Evolutionary conservation across 768 basidiomycete species (phyloP), one percentile per base, ranked within the genome.

Genomic region (Pleurotus ostreatus): DNA sequence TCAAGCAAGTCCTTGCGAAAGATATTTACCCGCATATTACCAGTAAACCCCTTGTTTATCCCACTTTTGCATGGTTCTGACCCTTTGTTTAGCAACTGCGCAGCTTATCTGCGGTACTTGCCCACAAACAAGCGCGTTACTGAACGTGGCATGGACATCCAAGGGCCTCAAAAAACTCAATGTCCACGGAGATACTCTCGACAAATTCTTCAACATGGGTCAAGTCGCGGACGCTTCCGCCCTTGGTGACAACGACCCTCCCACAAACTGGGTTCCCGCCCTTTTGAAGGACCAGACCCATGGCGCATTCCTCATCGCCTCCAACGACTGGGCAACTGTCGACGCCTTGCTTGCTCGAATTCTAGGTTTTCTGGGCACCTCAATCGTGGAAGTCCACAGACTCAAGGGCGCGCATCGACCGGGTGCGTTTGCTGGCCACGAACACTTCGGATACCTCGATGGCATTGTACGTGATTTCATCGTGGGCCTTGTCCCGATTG

Each of bases 361-460:
- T 2, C n/a, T 55, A 49, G 18, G 30, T 4, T 37, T 23, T 13
- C 56, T 66, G 3, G 58, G 51, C 2, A 37, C 25, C 23, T 43
- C 49, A 5, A 60, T 63, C 49, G 60, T 30, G 2, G 59, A 63
- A 43, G 46, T 61, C 12, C 56, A 61, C 37, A 46, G 52, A 2
- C 57, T 66, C 2, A 23, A 59, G 40, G 64, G 58, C 1, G 61
- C 61, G 2, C 62, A 61, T 7, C 63, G 71, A 6, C 66, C 67
- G 5, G 64, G 59, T 4, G 9, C 45, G 1, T 54, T 65, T 39
- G 37, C 49, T 22, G 63, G 65, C 7, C 63, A 64, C 34, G 71
- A 74, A 61, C 70, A 70, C 52, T 66, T 66, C 26, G 65, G 65
- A 5, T 66, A 49, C 46, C 37, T 56, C 12, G 65, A 66, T 37